Conservation (phyloP, 1,284 basidiomycete genomes). For the Apiotrichum veenhuisii region DNA sequence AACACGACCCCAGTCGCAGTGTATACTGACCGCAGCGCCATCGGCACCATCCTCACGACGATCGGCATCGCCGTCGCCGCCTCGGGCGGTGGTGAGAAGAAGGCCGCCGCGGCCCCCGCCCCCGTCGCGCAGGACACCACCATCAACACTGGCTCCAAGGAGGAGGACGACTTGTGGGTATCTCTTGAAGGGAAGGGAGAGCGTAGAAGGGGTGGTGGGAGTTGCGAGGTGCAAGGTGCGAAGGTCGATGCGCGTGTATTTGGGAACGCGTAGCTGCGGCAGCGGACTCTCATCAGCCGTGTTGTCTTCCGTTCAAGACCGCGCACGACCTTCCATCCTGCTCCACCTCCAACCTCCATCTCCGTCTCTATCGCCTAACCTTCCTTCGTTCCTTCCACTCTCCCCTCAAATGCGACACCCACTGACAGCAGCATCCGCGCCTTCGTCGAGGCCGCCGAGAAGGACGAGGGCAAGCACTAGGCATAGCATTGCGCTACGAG, state of each 20-base stretch:
- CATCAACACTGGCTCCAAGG: slow-evolving; percentile 21
- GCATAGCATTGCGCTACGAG: slow-evolving; percentile 8
- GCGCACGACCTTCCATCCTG: too few relatives aligned
- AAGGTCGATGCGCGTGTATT: too few relatives aligned
- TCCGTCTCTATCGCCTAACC: too few relatives aligned
- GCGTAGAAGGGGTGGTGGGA: too few relatives aligned
- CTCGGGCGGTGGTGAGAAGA: slow-evolving; percentile 36
- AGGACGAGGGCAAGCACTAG: slow-evolving; percentile 28
- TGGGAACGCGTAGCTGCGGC: too few relatives aligned
- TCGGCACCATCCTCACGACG: slow-evolving; percentile 43
- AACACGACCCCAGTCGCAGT: neutral
- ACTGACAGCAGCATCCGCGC: slow-evolving; percentile 40
- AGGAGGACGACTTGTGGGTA: slow-evolving; percentile 35
- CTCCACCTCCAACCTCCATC: too few relatives aligned
- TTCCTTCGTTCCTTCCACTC: neutral
- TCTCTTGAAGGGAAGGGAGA: too few relatives aligned
- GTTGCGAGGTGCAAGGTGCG: too few relatives aligned
- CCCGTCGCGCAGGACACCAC: slow-evolving; percentile 21
- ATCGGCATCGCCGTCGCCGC: slow-evolving; percentile 36
- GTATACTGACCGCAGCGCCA: slow-evolving; percentile 32
- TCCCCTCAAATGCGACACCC: neutral
- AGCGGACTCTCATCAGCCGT: too few relatives aligned
- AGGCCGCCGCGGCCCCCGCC: slow-evolving; percentile 15
- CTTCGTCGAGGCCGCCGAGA: slow-evolving; percentile 47
- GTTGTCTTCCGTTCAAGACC: too few relatives aligned